Conservation (phyloP, 768 basidiomycete genomes). For the Macrolepiota fuliginosa region DNA sequence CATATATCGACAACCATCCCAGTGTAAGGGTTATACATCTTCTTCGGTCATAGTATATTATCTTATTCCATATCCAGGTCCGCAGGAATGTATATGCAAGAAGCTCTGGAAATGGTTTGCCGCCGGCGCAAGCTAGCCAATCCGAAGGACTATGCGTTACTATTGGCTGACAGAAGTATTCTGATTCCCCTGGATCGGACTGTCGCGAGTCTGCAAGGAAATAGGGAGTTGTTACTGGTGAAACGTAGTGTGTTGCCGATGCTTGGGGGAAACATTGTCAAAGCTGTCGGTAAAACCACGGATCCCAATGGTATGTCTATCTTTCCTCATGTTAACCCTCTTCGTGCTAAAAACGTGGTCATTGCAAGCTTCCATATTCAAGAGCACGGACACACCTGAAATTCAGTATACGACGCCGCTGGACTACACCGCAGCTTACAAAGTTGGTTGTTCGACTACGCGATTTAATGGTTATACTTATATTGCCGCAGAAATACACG, state of each 20-base stretch:
- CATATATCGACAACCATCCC: conserved; percentile 89
- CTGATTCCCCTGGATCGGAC: conserved; percentile 91
- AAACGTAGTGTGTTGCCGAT: conserved; percentile 73
- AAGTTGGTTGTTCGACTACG: conserved; percentile 41
- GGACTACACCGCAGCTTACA: conserved; percentile 85
- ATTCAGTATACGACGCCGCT: conserved; percentile 56
- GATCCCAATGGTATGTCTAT: conserved; percentile 83
- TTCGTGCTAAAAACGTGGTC: not conserved
- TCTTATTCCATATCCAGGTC: conserved; percentile 42
- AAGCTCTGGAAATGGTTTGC: conserved; percentile 86
- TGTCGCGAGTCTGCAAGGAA: conserved; percentile 92
- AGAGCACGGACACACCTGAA: conserved; percentile 74
- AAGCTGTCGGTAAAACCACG: conserved; percentile 66
- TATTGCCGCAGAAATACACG: conserved; percentile 67
- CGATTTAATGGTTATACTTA: not conserved
- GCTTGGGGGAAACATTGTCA: conserved; percentile 67
- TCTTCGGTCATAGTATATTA: not conserved
- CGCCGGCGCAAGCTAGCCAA: conserved; percentile 62
- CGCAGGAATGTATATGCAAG: conserved; percentile 95
- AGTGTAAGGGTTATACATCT: conserved; percentile 56
- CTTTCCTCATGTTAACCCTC: not conserved
- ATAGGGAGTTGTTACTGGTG: conserved; percentile 77
- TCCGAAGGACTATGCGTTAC: conserved; percentile 80
- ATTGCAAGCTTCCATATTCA: conserved; percentile 84
- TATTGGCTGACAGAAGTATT: conserved; percentile 67